These are phyloP conservation scores for Vachellia collinsii DNA, from an alignment of 306 rosid species.

Conservation along the genomic window DNA sequence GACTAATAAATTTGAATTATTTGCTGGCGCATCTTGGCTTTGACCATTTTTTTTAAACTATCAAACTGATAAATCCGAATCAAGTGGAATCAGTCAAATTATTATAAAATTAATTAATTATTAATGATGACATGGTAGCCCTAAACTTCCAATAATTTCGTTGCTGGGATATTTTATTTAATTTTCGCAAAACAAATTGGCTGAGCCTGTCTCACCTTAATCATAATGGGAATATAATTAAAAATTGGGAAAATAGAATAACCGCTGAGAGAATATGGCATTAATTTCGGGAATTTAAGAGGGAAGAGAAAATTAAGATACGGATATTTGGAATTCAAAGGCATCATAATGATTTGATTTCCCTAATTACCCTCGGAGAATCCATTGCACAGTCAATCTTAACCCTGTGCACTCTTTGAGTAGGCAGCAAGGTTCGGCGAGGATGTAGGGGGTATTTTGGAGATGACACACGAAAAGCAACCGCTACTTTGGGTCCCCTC, in stretches of 20 bases:
- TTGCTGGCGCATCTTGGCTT: neutral
- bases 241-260: neutral
- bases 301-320: neutral
- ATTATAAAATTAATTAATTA: neutral
- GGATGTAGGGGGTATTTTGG: slow-evolving; percentile 26
- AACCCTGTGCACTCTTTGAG: neutral
- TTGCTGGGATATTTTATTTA: neutral
- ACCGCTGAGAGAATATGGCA: neutral
- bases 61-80: neutral
- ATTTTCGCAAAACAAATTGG: neutral
- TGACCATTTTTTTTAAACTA: neutral
- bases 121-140: neutral
- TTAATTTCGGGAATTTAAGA: neutral
- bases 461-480: slow-evolving; percentile 22
- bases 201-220: neutral
- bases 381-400: too few species aligned
- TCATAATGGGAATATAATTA: neutral
- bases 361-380: slow-evolving; percentile 3
- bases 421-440: neutral
- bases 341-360: neutral
- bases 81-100: neutral
- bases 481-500: slow-evolving; percentile 36
- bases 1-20: neutral
- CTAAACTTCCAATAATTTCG: neutral
- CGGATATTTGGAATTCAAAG: neutral